These are phyloP conservation scores for Plicaturopsis crispa DNA, from an alignment of 768 basidiomycete genomes.

Conservation along the genomic window DNA sequence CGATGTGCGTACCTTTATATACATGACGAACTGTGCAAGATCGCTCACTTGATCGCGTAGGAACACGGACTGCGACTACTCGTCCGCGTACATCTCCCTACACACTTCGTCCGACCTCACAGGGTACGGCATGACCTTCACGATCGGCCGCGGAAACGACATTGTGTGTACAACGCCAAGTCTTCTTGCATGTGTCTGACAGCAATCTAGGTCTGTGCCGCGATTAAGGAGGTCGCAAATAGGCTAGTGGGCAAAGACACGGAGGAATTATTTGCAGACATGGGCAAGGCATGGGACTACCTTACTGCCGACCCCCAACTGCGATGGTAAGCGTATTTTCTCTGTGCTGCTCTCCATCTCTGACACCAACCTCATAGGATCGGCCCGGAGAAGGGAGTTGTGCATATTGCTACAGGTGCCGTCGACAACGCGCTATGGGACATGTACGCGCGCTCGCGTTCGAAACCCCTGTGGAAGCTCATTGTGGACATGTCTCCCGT, in stretches of 20 bases:
- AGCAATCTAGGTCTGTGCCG: slow-evolving; percentile 71
- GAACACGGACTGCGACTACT: slow-evolving; percentile 96
- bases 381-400: slow-evolving; percentile 93
- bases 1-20: slow-evolving; percentile 51
- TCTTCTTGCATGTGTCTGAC: not conserved
- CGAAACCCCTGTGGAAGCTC: slow-evolving; percentile 92
- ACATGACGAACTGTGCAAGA: not conserved
- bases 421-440: slow-evolving; percentile 96
- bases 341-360: not conserved
- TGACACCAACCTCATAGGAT: slow-evolving; percentile 43
- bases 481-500: slow-evolving; percentile 86
- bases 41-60: slow-evolving; percentile 26
- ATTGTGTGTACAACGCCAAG: slow-evolving; percentile 42
- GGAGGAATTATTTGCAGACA: slow-evolving; percentile 77
- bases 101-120: slow-evolving; percentile 64
- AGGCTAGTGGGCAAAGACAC: slow-evolving; percentile 79
- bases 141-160: slow-evolving; percentile 91
- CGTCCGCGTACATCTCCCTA: slow-evolving; percentile 83
- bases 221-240: slow-evolving; percentile 72
- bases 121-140: slow-evolving; percentile 94
- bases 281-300: slow-evolving; percentile 89
- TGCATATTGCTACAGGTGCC: slow-evolving; percentile 82
- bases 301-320: slow-evolving; percentile 86
- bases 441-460: slow-evolving; percentile 71
- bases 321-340: slow-evolving; percentile 58